Base-by-base conservation (phyloP, 257 asterid genomes). In the Jacaranda mimosifolia region DNA sequence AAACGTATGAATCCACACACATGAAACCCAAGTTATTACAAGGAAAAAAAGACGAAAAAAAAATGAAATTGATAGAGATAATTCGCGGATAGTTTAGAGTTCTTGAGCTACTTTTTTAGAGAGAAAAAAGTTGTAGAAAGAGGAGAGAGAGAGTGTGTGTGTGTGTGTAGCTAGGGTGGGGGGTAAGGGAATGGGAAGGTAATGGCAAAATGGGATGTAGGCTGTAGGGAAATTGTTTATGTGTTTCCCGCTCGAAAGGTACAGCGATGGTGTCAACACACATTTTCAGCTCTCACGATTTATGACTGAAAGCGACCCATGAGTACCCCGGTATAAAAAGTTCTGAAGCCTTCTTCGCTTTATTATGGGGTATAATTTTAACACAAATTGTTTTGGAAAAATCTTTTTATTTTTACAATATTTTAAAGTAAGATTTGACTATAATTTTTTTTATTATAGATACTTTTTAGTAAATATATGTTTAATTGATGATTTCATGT, bases 221-320 rank as follows among this genome's bases (percentile, higher is more conserved):
- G 53, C 8, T 4, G 46, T 5, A 8, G 14, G 53, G 13, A 46
- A 21, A 55, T 73, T 60, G 12, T 46, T 46, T 19, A 12, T 48
- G 53, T 62, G 58, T 38, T 63, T 75, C 72, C 72, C 79, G 72
- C 73, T 75, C 39, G 56, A 57, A 76, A 76, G 62, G 57, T 6
- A 13, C 45, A 14, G 79, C 18, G 72, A 45, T 48, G 77, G 76
- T 75, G 83, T 74, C 84, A 70, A 79, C 73, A 63, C 72, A 69
- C 42, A 51, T 55, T 55, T 55, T 55, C 62, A 48, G 53, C 46
- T 42, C 46, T 42, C 9, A 26, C 53, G 73, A 81, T 83, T 85
- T 79, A 85, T 63, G 82, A 71, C 72, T 63, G 89, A 87, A 69
- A 81, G 84, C 77, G 86, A 85, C 91, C 42, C 26, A 70, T 80